Base-by-base conservation (phyloP, 257 asterid species). In the Leonotis leonurus region DNA sequence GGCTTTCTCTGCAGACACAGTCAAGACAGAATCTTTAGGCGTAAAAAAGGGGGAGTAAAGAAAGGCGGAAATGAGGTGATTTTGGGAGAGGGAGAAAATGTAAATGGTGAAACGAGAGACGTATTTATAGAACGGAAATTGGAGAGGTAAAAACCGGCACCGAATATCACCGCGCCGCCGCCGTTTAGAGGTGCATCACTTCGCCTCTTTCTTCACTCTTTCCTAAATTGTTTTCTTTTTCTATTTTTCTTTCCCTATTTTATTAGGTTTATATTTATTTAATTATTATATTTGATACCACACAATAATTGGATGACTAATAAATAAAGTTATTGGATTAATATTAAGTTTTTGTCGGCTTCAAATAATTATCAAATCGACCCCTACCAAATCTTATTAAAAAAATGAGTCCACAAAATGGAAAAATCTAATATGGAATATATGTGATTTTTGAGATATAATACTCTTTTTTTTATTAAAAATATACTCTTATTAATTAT, bases 141-240 rank as follows among this genome's bases (percentile, higher is more conserved):
- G 46, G 60, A 20, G 68, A 56, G 54, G 75, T 68, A 49, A 77
- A 75, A 72, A 82, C 82, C 88, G 74, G 70, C 87, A 60, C 89
- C 66, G 78, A 71, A 74, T 84, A 74, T 74, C 26, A 76, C 73
- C 60, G 60, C 57, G 78, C 75, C 84, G 82, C 74, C 64, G 81
- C 77, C 59, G 79, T 37, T 68, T 73, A 43, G 75, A 9, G 22
- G 16, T 27, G 21, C 32, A 44, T 46, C 2, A 7, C 43, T 56
- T 6, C 5, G 21, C n/a, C 18, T 8, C 39, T 56, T 29, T 65
- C 64, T 48, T 66, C 50, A n/a, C n/a, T 37, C 3, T 22, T 36
- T 4, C 41, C 33, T 6, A 2, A 3, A 2, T 27, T 27, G 6
- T 69, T 40, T 40, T 64, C 44, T 48, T 3, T 14, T 25, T 9